These are phyloP conservation scores for Cnidoscolus chayamansa DNA, from an alignment of 441 rosid species.

Conservation along the genomic window DNA sequence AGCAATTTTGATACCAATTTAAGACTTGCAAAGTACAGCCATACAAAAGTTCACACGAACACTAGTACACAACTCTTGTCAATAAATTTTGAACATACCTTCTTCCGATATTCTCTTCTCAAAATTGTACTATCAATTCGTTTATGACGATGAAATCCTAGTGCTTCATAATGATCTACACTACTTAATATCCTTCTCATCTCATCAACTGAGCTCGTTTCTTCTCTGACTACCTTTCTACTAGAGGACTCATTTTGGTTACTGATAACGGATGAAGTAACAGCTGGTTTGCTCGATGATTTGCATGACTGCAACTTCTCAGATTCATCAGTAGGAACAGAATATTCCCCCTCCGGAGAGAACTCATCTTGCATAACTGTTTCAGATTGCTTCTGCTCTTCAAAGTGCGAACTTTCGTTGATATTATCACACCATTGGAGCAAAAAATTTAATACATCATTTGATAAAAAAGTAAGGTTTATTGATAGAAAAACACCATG, in stretches of 20 bases:
- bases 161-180: conserved; percentile 75
- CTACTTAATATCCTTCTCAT: conserved; percentile 84
- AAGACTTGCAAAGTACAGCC: no score
- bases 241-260: conserved; percentile 44
- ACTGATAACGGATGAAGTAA: conserved; percentile 45
- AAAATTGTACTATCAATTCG: conserved; percentile 55
- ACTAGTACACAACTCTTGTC: neutral
- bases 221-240: conserved; percentile 54
- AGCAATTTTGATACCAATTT: neutral
- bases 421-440: conserved; percentile 80
- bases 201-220: conserved; percentile 61
- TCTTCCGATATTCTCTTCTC: conserved; percentile 89
- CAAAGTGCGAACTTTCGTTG: conserved; percentile 51
- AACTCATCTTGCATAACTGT: conserved; percentile 60
- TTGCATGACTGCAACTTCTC: conserved; percentile 64
- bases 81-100: conserved; percentile 40
- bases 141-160: conserved; percentile 74
- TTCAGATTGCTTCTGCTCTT: conserved; percentile 68
- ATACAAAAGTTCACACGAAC: neutral
- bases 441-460: conserved; percentile 66
- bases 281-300: conserved; percentile 56
- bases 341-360: conserved; percentile 52
- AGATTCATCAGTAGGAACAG: conserved; percentile 54
- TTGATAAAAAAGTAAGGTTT: conserved; percentile 91
- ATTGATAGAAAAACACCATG: conserved; percentile 77